Conservation (phyloP, 176 grass and related monocot genomes). For the Canna indica region DNA sequence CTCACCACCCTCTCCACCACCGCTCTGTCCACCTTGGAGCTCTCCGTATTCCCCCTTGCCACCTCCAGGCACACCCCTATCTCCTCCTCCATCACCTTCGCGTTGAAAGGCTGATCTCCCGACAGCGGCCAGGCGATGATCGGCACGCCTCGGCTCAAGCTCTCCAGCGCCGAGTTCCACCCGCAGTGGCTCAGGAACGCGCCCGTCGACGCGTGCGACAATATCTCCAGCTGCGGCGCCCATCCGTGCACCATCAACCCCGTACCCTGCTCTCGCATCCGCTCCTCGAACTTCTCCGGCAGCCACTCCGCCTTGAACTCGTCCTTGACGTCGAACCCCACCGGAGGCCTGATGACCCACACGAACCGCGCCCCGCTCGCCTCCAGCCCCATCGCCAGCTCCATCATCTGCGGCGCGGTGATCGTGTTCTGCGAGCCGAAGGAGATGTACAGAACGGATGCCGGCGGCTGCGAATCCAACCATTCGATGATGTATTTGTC, state of each 20-base stretch:
- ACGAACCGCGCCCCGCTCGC: constrained; percentile 41
- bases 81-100: constrained; percentile 31
- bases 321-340: constrained; percentile 29
- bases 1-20: constrained; percentile 15
- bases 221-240: constrained; percentile 44
- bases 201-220: constrained; percentile 35
- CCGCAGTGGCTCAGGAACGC: constrained; percentile 57
- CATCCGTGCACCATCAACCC: constrained; percentile 34
- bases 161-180: constrained; percentile 22
- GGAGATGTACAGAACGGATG: constrained; percentile 43
- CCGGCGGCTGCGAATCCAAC: constrained; percentile 32
- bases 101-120: constrained; percentile 50
- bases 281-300: constrained; percentile 46
- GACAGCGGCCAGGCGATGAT: constrained; percentile 46
- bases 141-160: constrained; percentile 33
- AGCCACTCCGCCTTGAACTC: constrained; percentile 39
- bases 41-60: constrained; percentile 40
- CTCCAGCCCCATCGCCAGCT: constrained; percentile 44
- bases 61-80: constrained; percentile 51
- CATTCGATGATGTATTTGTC: constrained; percentile 24
- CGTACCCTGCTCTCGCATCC: neutral
- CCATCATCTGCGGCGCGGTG: constrained; percentile 33
- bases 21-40: constrained; percentile 9
- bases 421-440: constrained; percentile 62
- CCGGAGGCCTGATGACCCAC: constrained; percentile 43